A percentile compares a stretch with the other conserved stretches of the same genome.
These are phyloP conservation scores for Santalum album DNA, from an alignment of 164 flowering plant species.

Conservation along the genomic window DNA sequence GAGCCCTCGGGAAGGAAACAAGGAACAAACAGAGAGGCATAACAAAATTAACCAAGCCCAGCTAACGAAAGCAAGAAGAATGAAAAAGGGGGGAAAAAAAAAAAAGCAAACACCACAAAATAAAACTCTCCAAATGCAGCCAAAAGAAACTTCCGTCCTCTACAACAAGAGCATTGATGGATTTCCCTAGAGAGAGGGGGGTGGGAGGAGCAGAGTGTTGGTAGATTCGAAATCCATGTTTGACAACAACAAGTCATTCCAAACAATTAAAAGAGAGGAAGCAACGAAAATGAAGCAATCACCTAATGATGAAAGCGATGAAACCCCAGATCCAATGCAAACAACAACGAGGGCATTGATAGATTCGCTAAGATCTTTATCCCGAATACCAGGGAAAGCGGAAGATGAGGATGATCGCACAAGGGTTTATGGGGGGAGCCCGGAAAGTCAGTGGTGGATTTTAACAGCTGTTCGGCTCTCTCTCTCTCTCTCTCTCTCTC, in stretches of 20 bases:
- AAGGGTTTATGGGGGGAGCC: not conserved
- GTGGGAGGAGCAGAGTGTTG: too few species aligned
- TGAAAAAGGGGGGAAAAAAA: not conserved
- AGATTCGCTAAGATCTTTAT: not conserved
- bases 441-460: not conserved
- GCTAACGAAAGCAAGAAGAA: too few species aligned
- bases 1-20: slow-evolving; percentile 2
- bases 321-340: slow-evolving; percentile 28
- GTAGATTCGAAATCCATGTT: too few species aligned
- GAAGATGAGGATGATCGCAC: not conserved
- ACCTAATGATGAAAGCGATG: slow-evolving; percentile 15
- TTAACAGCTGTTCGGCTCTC: not conserved
- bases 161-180: too few species aligned
- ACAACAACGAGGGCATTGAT: not conserved
- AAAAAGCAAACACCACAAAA: not conserved
- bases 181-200: too few species aligned
- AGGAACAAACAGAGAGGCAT: not conserved
- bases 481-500: not conserved
- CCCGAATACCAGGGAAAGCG: not conserved
- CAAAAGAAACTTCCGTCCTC: too few species aligned
- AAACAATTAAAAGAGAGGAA: too few species aligned
- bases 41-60: not conserved
- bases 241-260: too few species aligned
- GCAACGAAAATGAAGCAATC: not conserved
- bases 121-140: not conserved